Percentiles rank a stretch among this genome's conserved stretches.
Evolutionary conservation across 257 asterid species (phyloP).

Genomic region (Euphrasia confusa): DNA sequence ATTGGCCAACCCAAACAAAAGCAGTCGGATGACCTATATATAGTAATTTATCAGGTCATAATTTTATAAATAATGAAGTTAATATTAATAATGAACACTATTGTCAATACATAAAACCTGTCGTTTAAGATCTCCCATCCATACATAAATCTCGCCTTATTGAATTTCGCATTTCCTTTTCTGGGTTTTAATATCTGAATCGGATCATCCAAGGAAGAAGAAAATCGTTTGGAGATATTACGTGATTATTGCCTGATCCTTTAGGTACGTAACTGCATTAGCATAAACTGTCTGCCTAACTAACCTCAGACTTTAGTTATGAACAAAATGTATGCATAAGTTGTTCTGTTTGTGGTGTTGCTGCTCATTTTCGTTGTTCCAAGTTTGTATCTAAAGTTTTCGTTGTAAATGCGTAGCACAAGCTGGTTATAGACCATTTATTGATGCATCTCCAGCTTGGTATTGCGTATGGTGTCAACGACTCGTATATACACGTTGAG

Average conservation of each 20-base stretch:
- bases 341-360: slow-evolving; percentile 75
- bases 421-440: slow-evolving; percentile 64
- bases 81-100: slow-evolving; percentile 9
- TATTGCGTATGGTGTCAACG: slow-evolving; percentile 88
- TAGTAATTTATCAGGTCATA: slow-evolving; percentile 25
- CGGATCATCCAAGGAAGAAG: neutral
- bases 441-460: slow-evolving; percentile 87
- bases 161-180: slow-evolving; percentile 4
- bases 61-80: slow-evolving; percentile 20
- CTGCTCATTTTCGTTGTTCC: slow-evolving; percentile 67
- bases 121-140: slow-evolving; percentile 29
- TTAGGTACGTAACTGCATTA: slow-evolving; percentile 1
- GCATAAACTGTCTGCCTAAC: slow-evolving; percentile 69
- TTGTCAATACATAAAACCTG: slow-evolving; percentile 2
- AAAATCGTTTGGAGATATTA: neutral
- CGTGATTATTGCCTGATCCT: slow-evolving; percentile 19
- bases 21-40: slow-evolving; percentile 70
- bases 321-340: slow-evolving; percentile 45
- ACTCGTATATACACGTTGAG: slow-evolving; percentile 55
- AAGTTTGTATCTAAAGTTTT: slow-evolving; percentile 49
- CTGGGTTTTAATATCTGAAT: slow-evolving; percentile 10
- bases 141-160: slow-evolving; percentile 18
- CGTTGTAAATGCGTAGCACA: slow-evolving; percentile 77
- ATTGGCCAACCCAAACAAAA: slow-evolving; percentile 91
- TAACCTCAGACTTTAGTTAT: slow-evolving; percentile 42